Evolutionary conservation across 257 asterid species (phyloP).

Genomic region (Solanum okadae): DNA sequence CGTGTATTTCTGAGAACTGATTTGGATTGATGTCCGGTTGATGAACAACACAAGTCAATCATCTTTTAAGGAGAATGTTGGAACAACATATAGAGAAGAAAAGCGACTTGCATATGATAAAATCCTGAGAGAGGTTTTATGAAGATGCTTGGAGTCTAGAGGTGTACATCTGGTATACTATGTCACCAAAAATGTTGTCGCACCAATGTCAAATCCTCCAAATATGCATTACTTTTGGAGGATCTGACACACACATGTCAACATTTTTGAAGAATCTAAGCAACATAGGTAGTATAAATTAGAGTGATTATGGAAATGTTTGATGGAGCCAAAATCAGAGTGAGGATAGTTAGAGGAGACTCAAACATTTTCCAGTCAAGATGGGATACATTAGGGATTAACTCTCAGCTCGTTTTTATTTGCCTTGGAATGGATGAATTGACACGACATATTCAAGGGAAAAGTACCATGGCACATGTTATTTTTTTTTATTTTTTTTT

Average conservation of each 20-base stretch:
- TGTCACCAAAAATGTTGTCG: neutral
- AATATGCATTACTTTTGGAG: neutral
- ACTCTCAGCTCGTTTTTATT: neutral
- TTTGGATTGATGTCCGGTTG: neutral
- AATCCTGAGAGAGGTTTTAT: neutral
- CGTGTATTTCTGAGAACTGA: neutral
- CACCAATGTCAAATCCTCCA: neutral
- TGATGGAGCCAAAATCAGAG: neutral
- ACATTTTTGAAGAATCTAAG: neutral
- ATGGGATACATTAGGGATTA: neutral
- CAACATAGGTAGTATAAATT: neutral
- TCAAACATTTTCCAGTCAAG: neutral
- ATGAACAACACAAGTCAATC: neutral
- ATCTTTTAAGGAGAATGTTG: neutral
- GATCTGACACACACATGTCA: neutral
- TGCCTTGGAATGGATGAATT: neutral
- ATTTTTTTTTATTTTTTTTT: no score
- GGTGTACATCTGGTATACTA: neutral
- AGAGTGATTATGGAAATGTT: neutral
- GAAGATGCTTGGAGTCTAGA: neutral
- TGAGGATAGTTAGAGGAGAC: neutral
- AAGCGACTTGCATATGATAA: neutral
- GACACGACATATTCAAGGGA: neutral
- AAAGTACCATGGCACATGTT: neutral
- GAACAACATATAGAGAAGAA: neutral